phyloP scores from a whole-genome alignment of 495 filamentous ascomycete species.

The Hypomontagnella monticulosa region DNA sequence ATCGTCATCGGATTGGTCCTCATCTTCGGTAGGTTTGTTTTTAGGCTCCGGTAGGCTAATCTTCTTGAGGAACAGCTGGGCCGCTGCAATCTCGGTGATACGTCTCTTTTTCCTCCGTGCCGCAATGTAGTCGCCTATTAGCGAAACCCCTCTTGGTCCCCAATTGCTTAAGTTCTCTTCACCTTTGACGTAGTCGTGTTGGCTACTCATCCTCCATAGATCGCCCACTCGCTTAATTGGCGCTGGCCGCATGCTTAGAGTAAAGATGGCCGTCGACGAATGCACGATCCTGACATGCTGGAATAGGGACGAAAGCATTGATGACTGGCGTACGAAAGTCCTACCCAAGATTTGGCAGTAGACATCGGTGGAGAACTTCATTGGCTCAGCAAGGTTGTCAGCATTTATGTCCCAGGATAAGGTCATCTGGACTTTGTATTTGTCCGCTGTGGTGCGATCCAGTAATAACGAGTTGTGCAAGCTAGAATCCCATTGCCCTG shows the following conservation, averaged over 20 bases:
- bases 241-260: slow-evolving; percentile 82
- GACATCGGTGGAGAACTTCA: slow-evolving; percentile 83
- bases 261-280: slow-evolving; percentile 85
- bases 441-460: slow-evolving; percentile 87
- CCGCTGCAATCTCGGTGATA: slow-evolving; percentile 80
- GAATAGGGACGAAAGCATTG: slow-evolving; percentile 88
- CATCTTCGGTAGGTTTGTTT: slow-evolving; percentile 30
- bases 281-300: slow-evolving; percentile 85
- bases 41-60: slow-evolving; percentile 50
- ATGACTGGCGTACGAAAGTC: slow-evolving; percentile 82
- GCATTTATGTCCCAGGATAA: slow-evolving; percentile 85
- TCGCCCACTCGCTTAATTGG: slow-evolving; percentile 91
- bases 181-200: slow-evolving; percentile 92
- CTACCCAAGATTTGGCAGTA: slow-evolving; percentile 85
- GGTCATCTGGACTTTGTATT: slow-evolving; percentile 88
- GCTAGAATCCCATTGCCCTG: slow-evolving; percentile 96
- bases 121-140: slow-evolving; percentile 82
- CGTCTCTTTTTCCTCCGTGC: slow-evolving; percentile 74
- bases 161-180: slow-evolving; percentile 86
- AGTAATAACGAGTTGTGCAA: slow-evolving; percentile 89
- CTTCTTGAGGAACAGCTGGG: slow-evolving; percentile 72
- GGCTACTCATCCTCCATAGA: slow-evolving; percentile 96
- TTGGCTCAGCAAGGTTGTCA: slow-evolving; percentile 78
- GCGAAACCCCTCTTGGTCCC: slow-evolving; percentile 87
- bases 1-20: slow-evolving; percentile 56